A percentile compares a stretch with the other conserved stretches of the same genome.
Conservation (phyloP, 1,284 basidiomycete genomes). For the Cryptococcus wingfieldii region DNA sequence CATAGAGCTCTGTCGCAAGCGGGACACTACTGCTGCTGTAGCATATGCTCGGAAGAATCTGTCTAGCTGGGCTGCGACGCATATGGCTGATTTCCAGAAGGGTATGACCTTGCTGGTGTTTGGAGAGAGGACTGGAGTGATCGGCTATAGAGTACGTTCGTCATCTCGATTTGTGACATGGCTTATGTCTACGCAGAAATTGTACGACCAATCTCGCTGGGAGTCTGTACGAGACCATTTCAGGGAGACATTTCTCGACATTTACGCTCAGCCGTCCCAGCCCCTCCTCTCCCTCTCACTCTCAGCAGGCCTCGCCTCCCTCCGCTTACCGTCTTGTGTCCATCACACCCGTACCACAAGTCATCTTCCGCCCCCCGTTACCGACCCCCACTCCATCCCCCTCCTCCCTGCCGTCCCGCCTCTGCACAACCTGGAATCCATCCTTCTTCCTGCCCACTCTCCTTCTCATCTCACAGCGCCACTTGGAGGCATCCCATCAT, state of each 20-base stretch:
- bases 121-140: conserved; percentile 44
- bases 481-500: conserved; percentile 8
- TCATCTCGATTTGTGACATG: not conserved
- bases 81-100: conserved; percentile 68
- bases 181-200: conserved; percentile 53
- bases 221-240: conserved; percentile 66
- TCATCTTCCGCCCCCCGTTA: not conserved
- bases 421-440: conserved; percentile 28
- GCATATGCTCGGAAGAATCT: conserved; percentile 79
- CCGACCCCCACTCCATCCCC: conserved; percentile 12
- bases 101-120: conserved; percentile 74
- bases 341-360: conserved; percentile 29
- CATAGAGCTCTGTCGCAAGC: conserved; percentile 76
- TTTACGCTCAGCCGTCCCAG: conserved; percentile 80
- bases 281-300: conserved; percentile 79
- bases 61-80: conserved; percentile 73
- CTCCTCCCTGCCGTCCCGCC: conserved; percentile 35
- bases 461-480: conserved; percentile 13
- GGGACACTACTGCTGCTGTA: conserved; percentile 73
- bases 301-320: conserved; percentile 78
- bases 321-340: conserved; percentile 73
- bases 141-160: conserved; percentile 43
- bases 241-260: conserved; percentile 73
- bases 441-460: conserved; percentile 9
- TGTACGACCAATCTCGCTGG: conserved; percentile 81